phyloP scores from a whole-genome alignment of 2,329 filamentous ascomycete genomes.

The Xylaria sp. region DNA sequence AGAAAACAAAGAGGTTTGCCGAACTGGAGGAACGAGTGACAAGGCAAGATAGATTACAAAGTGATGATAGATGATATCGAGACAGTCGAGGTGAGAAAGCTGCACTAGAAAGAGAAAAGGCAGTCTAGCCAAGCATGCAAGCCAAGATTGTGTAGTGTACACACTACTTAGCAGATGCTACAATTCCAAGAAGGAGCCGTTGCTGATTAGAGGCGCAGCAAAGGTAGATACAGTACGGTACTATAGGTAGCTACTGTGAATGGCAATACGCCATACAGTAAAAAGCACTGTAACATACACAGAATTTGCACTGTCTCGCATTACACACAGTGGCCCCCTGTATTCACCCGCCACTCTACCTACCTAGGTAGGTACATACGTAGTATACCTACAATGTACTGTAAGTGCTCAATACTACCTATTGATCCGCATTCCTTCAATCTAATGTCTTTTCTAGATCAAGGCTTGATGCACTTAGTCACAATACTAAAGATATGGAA shows the following conservation, averaged over 20 bases:
- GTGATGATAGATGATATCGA: conserved; percentile 17
- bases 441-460: background rate
- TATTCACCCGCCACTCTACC: background rate
- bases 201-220: conserved; percentile 21
- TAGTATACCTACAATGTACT: no score
- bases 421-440: conserved; percentile 1
- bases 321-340: background rate
- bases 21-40: conserved; percentile 31
- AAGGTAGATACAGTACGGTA: background rate
- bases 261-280: background rate
- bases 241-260: no score
- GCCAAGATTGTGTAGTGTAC: background rate
- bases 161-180: background rate
- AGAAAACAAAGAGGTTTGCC: conserved; percentile 28
- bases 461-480: background rate
- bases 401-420: no score
- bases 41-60: conserved; percentile 29
- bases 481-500: background rate
- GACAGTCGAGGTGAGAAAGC: conserved; percentile 14
- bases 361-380: no score
- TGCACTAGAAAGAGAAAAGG: conserved; percentile 12
- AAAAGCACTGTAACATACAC: background rate
- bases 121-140: conserved; percentile 2
- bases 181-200: background rate
- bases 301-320: background rate